phyloP scores from a whole-genome alignment of 805 yeast genomes.

The Clavispora vitiphila region DNA sequence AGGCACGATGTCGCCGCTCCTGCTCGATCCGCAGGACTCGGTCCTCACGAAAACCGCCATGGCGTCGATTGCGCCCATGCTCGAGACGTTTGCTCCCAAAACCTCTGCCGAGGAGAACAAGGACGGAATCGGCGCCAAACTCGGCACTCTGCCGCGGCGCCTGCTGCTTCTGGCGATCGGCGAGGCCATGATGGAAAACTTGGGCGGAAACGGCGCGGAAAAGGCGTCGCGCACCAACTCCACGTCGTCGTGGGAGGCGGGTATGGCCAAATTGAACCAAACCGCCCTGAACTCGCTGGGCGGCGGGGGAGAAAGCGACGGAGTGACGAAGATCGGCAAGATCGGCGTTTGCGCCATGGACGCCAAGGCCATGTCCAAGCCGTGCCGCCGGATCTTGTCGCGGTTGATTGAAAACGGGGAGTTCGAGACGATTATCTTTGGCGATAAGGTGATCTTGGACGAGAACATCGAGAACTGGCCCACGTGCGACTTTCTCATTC shows the following conservation, averaged over 20 bases:
- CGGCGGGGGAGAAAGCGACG: constrained; percentile 27
- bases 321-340: constrained; percentile 67
- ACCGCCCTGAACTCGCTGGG: constrained; percentile 34
- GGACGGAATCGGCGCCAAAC: constrained; percentile 15
- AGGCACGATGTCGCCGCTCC: constrained; percentile 13
- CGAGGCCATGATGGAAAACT: constrained; percentile 13
- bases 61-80: constrained; percentile 75
- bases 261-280: constrained; percentile 25
- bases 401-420: constrained; percentile 88
- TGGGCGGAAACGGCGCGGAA: constrained; percentile 9
- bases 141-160: constrained; percentile 12
- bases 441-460: constrained; percentile 93
- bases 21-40: constrained; percentile 9
- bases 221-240: constrained; percentile 20
- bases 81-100: constrained; percentile 70
- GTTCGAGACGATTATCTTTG: constrained; percentile 93
- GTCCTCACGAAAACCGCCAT: constrained; percentile 50
- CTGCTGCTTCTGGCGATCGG: constrained; percentile 14
- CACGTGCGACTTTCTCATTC: constrained; percentile 89
- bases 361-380: constrained; percentile 90
- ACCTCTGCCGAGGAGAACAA: constrained; percentile 44
- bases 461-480: constrained; percentile 98
- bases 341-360: constrained; percentile 99
- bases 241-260: constrained; percentile 16
- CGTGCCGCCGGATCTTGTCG: constrained; percentile 86